phyloP scores from a whole-genome alignment of 202 grass and related monocot genomes.

The Saccharum hybrid region DNA sequence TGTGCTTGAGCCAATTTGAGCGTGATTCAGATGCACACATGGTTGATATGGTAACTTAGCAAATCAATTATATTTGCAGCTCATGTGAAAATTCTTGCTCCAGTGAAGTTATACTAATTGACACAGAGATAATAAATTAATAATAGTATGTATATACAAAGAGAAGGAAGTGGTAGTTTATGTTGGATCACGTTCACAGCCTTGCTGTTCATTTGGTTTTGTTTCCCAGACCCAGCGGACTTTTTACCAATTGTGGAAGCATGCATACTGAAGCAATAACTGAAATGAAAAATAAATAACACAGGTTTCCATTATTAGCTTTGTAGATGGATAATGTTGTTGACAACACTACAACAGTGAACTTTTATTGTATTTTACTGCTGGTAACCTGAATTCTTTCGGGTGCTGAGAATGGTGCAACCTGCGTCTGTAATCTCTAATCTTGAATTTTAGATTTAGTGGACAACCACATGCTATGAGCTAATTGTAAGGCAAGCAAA shows the following conservation, averaged over 20 bases:
- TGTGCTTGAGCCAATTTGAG: background rate
- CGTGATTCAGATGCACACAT: constrained; percentile 11
- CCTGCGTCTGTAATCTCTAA: background rate
- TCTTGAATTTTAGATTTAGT: background rate
- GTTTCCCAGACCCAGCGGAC: background rate
- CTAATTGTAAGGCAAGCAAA: background rate
- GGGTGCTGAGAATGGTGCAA: background rate
- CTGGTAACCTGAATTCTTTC: background rate
- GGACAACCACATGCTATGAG: background rate
- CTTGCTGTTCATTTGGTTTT: background rate
- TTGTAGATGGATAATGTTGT: background rate
- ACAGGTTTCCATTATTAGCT: background rate
- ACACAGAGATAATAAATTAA: background rate
- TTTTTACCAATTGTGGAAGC: background rate
- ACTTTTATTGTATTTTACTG: background rate
- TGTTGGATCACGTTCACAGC: background rate
- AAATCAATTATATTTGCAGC: background rate
- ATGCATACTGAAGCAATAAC: constrained; percentile 11
- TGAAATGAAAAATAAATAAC: background rate
- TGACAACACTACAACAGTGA: background rate
- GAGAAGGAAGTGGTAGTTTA: background rate
- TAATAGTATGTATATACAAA: background rate
- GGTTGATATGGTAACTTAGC: background rate
- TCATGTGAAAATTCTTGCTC: constrained; percentile 15
- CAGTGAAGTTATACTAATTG: constrained; percentile 3